Conservation (phyloP, 495 filamentous ascomycete species). For the Tuber indicum region DNA sequence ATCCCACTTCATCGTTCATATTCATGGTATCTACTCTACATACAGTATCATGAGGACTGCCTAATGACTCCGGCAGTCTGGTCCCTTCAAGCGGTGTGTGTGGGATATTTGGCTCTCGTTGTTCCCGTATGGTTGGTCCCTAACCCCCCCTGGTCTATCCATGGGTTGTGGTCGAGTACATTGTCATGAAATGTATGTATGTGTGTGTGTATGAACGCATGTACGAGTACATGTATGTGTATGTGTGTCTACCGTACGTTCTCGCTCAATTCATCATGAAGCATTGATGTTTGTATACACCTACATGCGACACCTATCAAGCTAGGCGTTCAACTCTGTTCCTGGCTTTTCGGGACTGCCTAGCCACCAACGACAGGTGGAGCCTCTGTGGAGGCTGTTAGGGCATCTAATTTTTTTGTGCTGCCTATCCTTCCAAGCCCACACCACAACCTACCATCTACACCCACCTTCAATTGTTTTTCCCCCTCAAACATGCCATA, state of each 20-base stretch:
- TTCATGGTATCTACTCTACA: slow-evolving; percentile 17
- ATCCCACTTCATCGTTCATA: slow-evolving; percentile 39
- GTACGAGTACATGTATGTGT: slow-evolving; percentile 22
- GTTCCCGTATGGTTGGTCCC: slow-evolving; percentile 34
- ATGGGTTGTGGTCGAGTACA: not conserved
- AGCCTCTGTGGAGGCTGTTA: not conserved
- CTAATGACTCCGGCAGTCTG: slow-evolving; percentile 38
- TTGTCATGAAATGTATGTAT: slow-evolving; percentile 10
- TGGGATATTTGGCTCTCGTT: slow-evolving; percentile 37
- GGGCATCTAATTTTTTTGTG: not conserved
- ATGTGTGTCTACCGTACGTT: slow-evolving; percentile 26
- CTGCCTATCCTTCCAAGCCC: not conserved
- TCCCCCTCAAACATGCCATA: slow-evolving; percentile 27
- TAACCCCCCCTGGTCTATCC: slow-evolving; percentile 16
- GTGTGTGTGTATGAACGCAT: slow-evolving; percentile 31
- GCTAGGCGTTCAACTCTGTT: slow-evolving; percentile 14
- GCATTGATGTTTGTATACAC: slow-evolving; percentile 32
- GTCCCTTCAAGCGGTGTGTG: slow-evolving; percentile 24
- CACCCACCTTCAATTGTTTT: slow-evolving; percentile 34
- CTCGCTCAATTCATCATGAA: slow-evolving; percentile 1
- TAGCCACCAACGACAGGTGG: slow-evolving; percentile 23
- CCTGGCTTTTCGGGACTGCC: slow-evolving; percentile 31
- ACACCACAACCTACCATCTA: slow-evolving; percentile 21
- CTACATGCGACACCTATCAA: slow-evolving; percentile 39
- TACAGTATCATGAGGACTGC: slow-evolving; percentile 28